Base-by-base conservation (phyloP, 257 asterid genomes). In the Scutellaria minor region DNA sequence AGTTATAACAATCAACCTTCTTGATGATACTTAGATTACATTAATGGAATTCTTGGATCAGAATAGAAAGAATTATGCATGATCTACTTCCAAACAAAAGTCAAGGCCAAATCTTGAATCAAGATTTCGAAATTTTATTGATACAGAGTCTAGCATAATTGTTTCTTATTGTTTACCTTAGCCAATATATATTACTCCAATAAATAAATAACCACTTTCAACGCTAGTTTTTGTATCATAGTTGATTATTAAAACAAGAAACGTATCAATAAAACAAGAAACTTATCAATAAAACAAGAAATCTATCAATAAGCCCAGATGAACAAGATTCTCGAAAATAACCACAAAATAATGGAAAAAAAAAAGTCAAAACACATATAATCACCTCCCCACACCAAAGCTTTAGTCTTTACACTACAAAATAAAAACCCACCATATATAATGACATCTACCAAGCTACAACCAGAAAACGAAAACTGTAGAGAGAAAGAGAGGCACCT, bases 361-460 rank as follows among this genome's bases (percentile, higher is more conserved):
- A 12, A 18, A 31, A 31, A 31, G 37, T 31, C 37, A 31, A 31
- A 35, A 42, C 4, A 70, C 64, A 53, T 5, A 41, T 9, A 42
- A 47, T 20, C 42, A 11, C 7, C 45, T 52, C 12, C 11, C 44
- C 70, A 41, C 44, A 59, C 22, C 15, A 81, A 81, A 74, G 61
- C n/a, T 66, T 9, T 58, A 63, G 24, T 74, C 74, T 75, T 70
- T 70, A 15, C 74, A 63, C 77, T 18, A 76, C 5, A 59, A 51
- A 50, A 8, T n/a, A 31, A 71, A 22, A 77, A 47, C 76, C 78
- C 76, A 71, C 54, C 24, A 71, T 10, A 48, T 9, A 18, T 15
- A 48, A 35, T 31, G 27, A 73, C 2, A 73, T 35, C 9, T 0
- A 24, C 4, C 57, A 51, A 42, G 41, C 39, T 13, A 13, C 37